Base-by-base conservation (phyloP, 164 flowering plant species). In the Sedum album region DNA sequence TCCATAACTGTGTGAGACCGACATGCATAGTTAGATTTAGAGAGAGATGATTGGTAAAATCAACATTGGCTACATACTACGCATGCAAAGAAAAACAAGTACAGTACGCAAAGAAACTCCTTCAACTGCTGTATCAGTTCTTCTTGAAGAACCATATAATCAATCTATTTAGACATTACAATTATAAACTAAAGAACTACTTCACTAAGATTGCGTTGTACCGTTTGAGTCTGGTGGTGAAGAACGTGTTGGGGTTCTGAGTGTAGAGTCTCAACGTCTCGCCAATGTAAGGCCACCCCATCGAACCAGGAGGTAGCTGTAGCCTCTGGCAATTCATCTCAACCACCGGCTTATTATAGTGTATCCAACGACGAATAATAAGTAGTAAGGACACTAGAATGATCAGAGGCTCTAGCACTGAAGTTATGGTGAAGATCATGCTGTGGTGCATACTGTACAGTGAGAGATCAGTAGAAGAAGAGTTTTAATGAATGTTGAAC, bases 241-340 rank as follows among this genome's bases (percentile, higher is more conserved):
- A 91, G 82, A 91, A 91, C 75, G 85, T 69, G 68, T 84, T 88
- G 5, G 93, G 95, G 66, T 85, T 79, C 57, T 91, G 76, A 30
- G 91, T 73, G 79, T 89, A 91, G 67, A 87, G 91, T 72, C 78
- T 78, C 76, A 87, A 82, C 0, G 95, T 91, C 69, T 91, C 97
- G 30, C 97, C 97, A 6, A 91, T 72, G 55, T 89, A 91, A 67
- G 97, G 97, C 95, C 91, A 91, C 5, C 93, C 97, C 93, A 89
- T 80, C 17, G 97, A 89, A 36, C 97, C 97, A 39, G 97, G 97
- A 1, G 97, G 97, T 6, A 88, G 75, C 67, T 11, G 7, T 25
- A 33, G 26, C 48, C 26, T 65, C 25, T 13, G 42, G 67, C 20
- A 14, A 25, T n/a, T 65, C 62, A 53, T 6, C 14, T 13, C 31